These are phyloP conservation scores for Aspergillus sp. DNA, from an alignment of 2,329 filamentous ascomycete genomes.

Conservation along the genomic window DNA sequence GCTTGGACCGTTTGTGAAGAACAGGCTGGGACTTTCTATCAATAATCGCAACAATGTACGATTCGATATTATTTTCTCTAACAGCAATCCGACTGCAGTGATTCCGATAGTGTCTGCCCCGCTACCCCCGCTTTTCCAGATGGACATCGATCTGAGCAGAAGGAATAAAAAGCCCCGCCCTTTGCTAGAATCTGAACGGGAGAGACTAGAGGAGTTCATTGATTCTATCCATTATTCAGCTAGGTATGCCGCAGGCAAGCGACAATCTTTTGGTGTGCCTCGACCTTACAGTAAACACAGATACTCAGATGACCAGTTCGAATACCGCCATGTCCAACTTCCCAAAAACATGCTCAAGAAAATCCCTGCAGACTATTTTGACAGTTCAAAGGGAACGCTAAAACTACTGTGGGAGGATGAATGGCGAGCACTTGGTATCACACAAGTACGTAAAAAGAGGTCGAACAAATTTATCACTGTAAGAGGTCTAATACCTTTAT, in stretches of 20 bases:
- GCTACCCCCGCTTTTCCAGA: slow-evolving; percentile 22
- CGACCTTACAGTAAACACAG: slow-evolving; percentile 58
- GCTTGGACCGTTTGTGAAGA: neutral
- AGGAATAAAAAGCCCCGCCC: slow-evolving; percentile 84
- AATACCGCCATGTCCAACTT: slow-evolving; percentile 96
- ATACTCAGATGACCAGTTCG: slow-evolving; percentile 89
- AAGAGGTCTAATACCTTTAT: slow-evolving; percentile 9
- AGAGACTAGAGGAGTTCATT: slow-evolving; percentile 84
- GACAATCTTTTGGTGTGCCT: slow-evolving; percentile 8
- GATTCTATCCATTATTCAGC: slow-evolving; percentile 95
- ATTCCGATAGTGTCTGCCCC: slow-evolving; percentile 2
- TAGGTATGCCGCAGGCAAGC: slow-evolving; percentile 58
- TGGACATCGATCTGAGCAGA: slow-evolving; percentile 73
- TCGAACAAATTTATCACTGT: neutral
- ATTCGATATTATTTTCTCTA: neutral
- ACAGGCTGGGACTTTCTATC: neutral
- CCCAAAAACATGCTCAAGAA: slow-evolving; percentile 98
- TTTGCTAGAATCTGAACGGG: slow-evolving; percentile 77
- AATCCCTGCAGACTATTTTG: slow-evolving; percentile 94
- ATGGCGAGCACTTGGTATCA: slow-evolving; percentile 96
- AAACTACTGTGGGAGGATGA: slow-evolving; percentile 98
- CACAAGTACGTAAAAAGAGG: slow-evolving; percentile 68
- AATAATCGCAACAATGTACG: neutral
- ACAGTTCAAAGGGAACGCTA: slow-evolving; percentile 82
- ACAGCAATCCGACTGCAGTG: neutral